Conservation (phyloP, 2,329 filamentous ascomycete species). For the Talaromyces amestolkiae region DNA sequence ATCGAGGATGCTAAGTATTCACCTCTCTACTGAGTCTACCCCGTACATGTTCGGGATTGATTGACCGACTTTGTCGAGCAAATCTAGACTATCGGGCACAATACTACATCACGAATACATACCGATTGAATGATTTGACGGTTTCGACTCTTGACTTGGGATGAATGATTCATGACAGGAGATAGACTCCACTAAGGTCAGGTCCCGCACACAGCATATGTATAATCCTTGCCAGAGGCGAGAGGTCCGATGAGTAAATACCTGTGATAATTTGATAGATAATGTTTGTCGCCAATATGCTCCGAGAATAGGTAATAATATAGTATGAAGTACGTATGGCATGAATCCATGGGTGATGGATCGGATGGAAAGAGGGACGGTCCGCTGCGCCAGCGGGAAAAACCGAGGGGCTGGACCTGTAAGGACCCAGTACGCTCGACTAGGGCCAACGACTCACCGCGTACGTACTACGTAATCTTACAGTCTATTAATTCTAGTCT, state of each 20-base stretch:
- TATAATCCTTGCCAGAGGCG: conserved; percentile 10
- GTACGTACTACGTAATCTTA: background rate
- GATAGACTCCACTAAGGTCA: conserved; percentile 12
- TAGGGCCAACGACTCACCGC: conserved; percentile 7
- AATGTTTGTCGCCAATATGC: background rate
- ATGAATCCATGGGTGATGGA: background rate
- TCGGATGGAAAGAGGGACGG: conserved; percentile 11
- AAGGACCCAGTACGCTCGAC: background rate
- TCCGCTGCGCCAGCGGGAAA: conserved; percentile 12
- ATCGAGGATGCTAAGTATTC: background rate
- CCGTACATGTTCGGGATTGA: background rate
- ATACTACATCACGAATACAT: background rate
- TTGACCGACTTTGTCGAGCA: background rate
- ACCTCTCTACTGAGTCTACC: background rate
- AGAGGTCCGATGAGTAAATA: background rate
- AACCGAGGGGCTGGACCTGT: conserved; percentile 16
- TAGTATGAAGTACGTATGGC: background rate
- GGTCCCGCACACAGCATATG: conserved; percentile 30
- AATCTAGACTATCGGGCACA: background rate
- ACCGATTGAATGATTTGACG: background rate
- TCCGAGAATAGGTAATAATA: background rate
- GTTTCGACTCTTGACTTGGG: background rate
- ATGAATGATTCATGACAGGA: background rate
- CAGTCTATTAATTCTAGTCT: background rate
- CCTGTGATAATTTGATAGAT: no score